A percentile compares a stretch with the other conserved stretches of the same genome.
Conservation (phyloP, 1,139 yeast species). For the Nakaseomyces nivariensis region DNA sequence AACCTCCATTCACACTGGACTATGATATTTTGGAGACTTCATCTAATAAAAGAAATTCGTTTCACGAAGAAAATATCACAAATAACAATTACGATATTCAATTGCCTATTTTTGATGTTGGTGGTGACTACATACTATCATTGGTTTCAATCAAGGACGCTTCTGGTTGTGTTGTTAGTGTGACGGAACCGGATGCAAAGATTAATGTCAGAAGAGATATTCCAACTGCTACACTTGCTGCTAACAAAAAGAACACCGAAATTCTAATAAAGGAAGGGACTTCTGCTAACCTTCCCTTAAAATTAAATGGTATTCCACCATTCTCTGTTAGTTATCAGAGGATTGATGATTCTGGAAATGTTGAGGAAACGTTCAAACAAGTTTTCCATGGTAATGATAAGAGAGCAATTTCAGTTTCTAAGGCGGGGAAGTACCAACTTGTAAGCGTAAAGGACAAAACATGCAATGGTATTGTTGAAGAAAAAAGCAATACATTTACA, state of each 20-base stretch:
- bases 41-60: slow-evolving; percentile 36
- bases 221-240: slow-evolving; percentile 46
- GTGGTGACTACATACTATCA: slow-evolving; percentile 61
- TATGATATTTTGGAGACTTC: slow-evolving; percentile 56
- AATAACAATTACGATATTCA: slow-evolving; percentile 33
- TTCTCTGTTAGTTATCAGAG: slow-evolving; percentile 39
- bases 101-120: slow-evolving; percentile 47
- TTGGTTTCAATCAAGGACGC: slow-evolving; percentile 61
- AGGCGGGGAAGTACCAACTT: slow-evolving; percentile 57
- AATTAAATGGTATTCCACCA: slow-evolving; percentile 41
- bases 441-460: slow-evolving; percentile 51
- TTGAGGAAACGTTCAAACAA: slow-evolving; percentile 20
- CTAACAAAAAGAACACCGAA: slow-evolving; percentile 26
- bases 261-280: slow-evolving; percentile 54
- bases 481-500: slow-evolving; percentile 30
- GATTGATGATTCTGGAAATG: slow-evolving; percentile 27
- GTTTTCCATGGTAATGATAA: slow-evolving; percentile 31
- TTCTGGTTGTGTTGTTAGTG: slow-evolving; percentile 64
- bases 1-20: slow-evolving; percentile 61
- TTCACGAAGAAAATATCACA: slow-evolving; percentile 36
- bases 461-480: slow-evolving; percentile 53
- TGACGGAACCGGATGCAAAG: slow-evolving; percentile 47
- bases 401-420: slow-evolving; percentile 36
- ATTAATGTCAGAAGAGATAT: slow-evolving; percentile 58
- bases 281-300: slow-evolving; percentile 47